Conservation (phyloP, 495 filamentous ascomycete species). For the Penicillium longicatenatum region DNA sequence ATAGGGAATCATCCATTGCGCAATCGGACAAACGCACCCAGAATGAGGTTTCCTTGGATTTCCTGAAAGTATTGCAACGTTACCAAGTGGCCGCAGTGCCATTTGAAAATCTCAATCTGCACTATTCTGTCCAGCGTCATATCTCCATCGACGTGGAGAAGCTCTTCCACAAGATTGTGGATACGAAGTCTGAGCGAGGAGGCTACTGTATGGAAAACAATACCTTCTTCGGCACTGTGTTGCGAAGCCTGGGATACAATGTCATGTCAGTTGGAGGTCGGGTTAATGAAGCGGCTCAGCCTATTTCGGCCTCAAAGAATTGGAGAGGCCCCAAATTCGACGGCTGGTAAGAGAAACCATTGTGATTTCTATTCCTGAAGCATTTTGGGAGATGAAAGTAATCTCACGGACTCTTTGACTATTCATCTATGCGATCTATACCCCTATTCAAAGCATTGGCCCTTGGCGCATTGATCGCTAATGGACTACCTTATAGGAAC, state of each 20-base stretch:
- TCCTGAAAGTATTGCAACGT: conserved; percentile 19
- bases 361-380: not conserved
- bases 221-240: conserved; percentile 58
- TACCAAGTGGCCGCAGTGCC: conserved; percentile 59
- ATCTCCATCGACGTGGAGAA: conserved; percentile 3
- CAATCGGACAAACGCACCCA: not conserved
- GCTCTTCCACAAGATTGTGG: conserved; percentile 60
- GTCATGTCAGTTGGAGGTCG: conserved; percentile 25
- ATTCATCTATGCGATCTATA: too few relatives aligned
- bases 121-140: conserved; percentile 43
- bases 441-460: too few relatives aligned
- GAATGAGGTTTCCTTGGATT: conserved; percentile 10
- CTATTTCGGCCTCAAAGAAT: conserved; percentile 19
- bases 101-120: conserved; percentile 62
- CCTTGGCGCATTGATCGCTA: too few relatives aligned
- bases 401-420: too few relatives aligned
- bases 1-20: conserved; percentile 9
- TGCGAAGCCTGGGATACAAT: conserved; percentile 59
- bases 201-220: conserved; percentile 77
- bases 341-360: conserved; percentile 17
- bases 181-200: conserved; percentile 47
- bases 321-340: conserved; percentile 21
- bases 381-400: too few relatives aligned
- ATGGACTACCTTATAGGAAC: conserved; percentile 17
- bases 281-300: conserved; percentile 13